Base-by-base conservation (phyloP, 2,329 filamentous ascomycete genomes). In the Diaporthe destruens region DNA sequence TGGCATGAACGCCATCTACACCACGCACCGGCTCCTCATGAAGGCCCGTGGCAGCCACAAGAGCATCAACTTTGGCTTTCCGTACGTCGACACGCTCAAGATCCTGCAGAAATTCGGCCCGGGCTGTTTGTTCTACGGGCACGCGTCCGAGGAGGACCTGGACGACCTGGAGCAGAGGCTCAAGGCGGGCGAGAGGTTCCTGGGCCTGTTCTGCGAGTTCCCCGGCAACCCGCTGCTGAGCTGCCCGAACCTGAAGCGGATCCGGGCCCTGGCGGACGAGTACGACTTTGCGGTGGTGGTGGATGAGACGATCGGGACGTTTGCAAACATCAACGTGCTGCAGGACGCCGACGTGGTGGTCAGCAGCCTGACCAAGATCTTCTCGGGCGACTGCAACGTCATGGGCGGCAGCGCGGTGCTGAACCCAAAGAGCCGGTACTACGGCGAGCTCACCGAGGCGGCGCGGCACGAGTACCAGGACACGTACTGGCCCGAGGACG, bases 1-100 rank as follows among this genome's bases (percentile, higher is more conserved):
- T 53, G 96, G 96, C 49, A 99, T 99, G 95, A 98, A 94, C 79
- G 91, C 96, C 67, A 98, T 99, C 56, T 99, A 94, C 84, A 94
- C 94, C 77, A 88, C 93, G 0, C 96, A 99, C 80, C 91, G 92
- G 63, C 90, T 89, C 55, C 85, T 98, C 66, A 84, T 96, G 75
- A 84, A 86, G 67, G 87, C 90, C 0, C 89, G 91, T 49, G 90
- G 91, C 3, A 84, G 87, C 9, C 80, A 89, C 73, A 93, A 94
- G 82, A 97, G 94, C 81, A 91, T 99, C 79, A 95, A 93, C 78
- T 98, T 94, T 79, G 96, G 96, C n/a, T 99, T 99, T 77, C 95
- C 96, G 0, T 99, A 99, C 77, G 94, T 98, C 68, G 96, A 99
- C 82, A 98, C 96, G 0, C 87, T 98, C 70, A 99, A 99, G 81